Base-by-base conservation (phyloP, 1,284 basidiomycete genomes). In the Pseudozyma hubeiensis region DNA sequence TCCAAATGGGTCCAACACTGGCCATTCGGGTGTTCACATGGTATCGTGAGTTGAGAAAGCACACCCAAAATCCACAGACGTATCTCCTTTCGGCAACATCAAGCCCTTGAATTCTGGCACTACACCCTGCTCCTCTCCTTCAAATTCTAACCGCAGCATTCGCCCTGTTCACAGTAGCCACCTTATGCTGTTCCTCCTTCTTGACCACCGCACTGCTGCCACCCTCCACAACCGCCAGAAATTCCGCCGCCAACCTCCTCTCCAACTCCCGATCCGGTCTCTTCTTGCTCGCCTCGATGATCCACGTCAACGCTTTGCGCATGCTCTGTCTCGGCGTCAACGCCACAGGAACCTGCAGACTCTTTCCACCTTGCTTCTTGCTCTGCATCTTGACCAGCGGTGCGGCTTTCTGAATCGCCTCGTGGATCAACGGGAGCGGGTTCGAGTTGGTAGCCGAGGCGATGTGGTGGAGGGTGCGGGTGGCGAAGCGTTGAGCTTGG, bases 141-240 rank as follows among this genome's bases (percentile, higher is more conserved):
- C 60, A 82, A 47, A 82, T 77, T 54, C 80, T 68, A n/a, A 81
- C 78, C 41, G 72, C 59, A 33, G 79, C 73, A 54, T 83, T 83
- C n/a, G 78, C 75, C 92, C 93, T 90, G 85, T 93, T 93, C 37
- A 91, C 87, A 87, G 91, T 91, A 1, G 91, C 94, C 40, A 88
- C 79, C 77, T 87, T 88, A 83, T 95, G 93, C 53, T 89, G 83
- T 56, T 84, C 81, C 50, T 84, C 81, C 69, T 84, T 83, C 53
- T 80, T 84, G 35, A 79, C 79, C 41, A 86, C 67, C 7, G 83
- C 85, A 37, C 77, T 78, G 44, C 75, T 79, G 37, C 81, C 81
- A 0, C 86, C 85, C 17, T 83, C 80, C 19, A 86, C 54, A 16
- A 86, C 84, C 8, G 80, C 82, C 19, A 86, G 34, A 35, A 86